phyloP scores from a whole-genome alignment of 352 stramenopile species.

The Paralagenidium karlingii region DNA sequence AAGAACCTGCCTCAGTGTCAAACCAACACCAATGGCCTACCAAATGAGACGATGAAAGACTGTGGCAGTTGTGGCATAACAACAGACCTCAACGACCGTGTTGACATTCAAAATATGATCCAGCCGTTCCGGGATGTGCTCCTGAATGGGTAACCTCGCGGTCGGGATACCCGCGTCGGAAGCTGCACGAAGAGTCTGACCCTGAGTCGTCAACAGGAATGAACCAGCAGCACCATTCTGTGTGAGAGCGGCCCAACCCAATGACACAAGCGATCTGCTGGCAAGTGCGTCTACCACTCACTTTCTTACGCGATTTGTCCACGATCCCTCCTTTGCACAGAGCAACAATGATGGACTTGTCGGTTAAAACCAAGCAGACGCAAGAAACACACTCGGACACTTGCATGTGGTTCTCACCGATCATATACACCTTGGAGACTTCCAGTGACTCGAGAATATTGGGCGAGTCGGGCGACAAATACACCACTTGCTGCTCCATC shows the following conservation, averaged over 20 bases:
- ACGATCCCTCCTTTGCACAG: too few relatives aligned
- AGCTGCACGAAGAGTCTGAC: conserved; percentile 38
- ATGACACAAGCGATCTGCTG: background rate
- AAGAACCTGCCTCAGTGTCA: too few relatives aligned
- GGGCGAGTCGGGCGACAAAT: conserved; percentile 59
- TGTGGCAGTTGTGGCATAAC: too few relatives aligned
- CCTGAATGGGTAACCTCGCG: conserved; percentile 56
- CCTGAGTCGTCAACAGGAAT: conserved; percentile 9
- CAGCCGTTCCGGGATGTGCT: conserved; percentile 43
- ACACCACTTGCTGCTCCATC: conserved; percentile 30
- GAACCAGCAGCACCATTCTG: background rate
- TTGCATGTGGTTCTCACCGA: too few relatives aligned
- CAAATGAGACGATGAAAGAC: too few relatives aligned
- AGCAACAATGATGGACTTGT: background rate
- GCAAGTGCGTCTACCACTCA: conserved; percentile 3
- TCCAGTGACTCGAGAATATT: conserved; percentile 51
- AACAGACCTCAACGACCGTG: conserved; percentile 54
- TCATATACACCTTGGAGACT: conserved; percentile 57
- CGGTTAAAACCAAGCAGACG: background rate
- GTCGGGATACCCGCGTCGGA: conserved; percentile 30
- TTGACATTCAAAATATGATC: conserved; percentile 79
- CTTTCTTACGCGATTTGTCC: conserved; percentile 65
- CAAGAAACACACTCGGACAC: background rate
- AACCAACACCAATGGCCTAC: too few relatives aligned
- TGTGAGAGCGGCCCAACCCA: background rate